These are phyloP conservation scores for Coprinopsis strossmayeri DNA, from an alignment of 768 basidiomycete genomes.

Conservation along the genomic window DNA sequence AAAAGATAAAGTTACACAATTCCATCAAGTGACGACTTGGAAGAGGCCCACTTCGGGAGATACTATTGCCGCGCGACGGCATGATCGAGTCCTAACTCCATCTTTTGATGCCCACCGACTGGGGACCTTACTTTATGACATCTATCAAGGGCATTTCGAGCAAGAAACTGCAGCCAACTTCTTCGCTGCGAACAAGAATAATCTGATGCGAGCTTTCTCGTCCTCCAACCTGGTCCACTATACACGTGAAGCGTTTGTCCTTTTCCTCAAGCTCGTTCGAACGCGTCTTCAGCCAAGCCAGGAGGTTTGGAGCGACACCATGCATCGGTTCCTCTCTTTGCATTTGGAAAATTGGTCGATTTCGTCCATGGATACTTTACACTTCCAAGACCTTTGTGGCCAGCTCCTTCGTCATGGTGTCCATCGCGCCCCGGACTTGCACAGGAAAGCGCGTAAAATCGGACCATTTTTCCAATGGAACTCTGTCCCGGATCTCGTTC, in stretches of 20 bases:
- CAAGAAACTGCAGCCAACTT: constrained; percentile 21
- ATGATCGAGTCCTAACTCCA: constrained; percentile 12
- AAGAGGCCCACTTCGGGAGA: constrained; percentile 23
- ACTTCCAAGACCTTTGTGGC: constrained; percentile 41
- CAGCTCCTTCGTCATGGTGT: constrained; percentile 37
- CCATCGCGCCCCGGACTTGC: constrained; percentile 9
- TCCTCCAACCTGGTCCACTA: constrained; percentile 28
- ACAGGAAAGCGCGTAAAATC: background rate
- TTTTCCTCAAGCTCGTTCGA: constrained; percentile 36
- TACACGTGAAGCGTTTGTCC: constrained; percentile 39
- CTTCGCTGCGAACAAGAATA: background rate
- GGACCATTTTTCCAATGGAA: constrained; percentile 23
- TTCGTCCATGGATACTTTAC: constrained; percentile 12
- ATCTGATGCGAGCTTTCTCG: background rate
- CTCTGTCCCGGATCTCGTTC: constrained; percentile 25
- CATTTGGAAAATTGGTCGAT: constrained; percentile 8
- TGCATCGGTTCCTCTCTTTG: constrained; percentile 27
- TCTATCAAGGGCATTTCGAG: constrained; percentile 32
- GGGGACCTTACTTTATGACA: constrained; percentile 28
- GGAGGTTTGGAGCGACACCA: constrained; percentile 35
- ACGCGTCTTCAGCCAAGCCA: constrained; percentile 16
- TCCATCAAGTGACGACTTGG: constrained; percentile 32
- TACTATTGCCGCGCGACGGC: constrained; percentile 5
- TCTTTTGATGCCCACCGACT: constrained; percentile 22
- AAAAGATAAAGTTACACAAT: constrained; percentile 17